phyloP scores from a whole-genome alignment of 108 stramenopile species.

The Nitzschia sp. region DNA sequence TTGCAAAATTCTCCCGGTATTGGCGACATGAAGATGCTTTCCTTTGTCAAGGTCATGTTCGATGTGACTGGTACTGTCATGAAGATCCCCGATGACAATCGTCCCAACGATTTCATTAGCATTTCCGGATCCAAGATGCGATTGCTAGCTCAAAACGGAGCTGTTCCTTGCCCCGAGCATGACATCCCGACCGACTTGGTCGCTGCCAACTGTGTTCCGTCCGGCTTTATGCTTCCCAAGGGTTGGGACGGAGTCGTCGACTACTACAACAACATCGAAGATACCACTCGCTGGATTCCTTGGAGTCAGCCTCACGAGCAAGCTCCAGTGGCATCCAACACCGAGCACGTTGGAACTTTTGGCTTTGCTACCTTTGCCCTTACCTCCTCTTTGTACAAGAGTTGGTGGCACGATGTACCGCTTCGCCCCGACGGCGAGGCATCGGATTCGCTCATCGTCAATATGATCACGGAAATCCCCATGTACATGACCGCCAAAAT shows the following conservation, averaged over 20 bases:
- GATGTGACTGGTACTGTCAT: constrained; percentile 95
- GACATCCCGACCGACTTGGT: constrained; percentile 95
- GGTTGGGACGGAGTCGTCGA: constrained; percentile 98
- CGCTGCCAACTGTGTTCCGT: constrained; percentile 95
- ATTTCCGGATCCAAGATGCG: constrained; percentile 98
- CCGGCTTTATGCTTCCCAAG: constrained; percentile 98
- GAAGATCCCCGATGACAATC: constrained; percentile 88
- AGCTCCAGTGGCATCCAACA: constrained; percentile 50
- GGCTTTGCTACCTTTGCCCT: constrained; percentile 75
- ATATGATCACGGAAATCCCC: constrained; percentile 90
- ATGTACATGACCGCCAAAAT: constrained; percentile 95
- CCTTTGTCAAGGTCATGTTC: constrained; percentile 98
- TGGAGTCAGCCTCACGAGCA: constrained; percentile 86
- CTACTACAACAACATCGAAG: constrained; percentile 95
- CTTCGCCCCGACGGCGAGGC: constrained; percentile 43
- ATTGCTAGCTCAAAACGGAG: constrained; percentile 90
- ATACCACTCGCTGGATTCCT: constrained; percentile 87
- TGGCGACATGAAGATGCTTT: constrained; percentile 93
- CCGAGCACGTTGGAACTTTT: constrained; percentile 67
- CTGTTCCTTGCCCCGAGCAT: constrained; percentile 86
- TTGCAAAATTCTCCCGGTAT: constrained; percentile 94
- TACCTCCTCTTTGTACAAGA: constrained; percentile 47
- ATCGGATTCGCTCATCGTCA: constrained; percentile 56
- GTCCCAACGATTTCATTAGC: constrained; percentile 95
- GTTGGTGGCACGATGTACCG: constrained; percentile 95